phyloP scores from a whole-genome alignment of 2,329 filamentous ascomycete genomes.

The Ophiostoma ulmi region DNA sequence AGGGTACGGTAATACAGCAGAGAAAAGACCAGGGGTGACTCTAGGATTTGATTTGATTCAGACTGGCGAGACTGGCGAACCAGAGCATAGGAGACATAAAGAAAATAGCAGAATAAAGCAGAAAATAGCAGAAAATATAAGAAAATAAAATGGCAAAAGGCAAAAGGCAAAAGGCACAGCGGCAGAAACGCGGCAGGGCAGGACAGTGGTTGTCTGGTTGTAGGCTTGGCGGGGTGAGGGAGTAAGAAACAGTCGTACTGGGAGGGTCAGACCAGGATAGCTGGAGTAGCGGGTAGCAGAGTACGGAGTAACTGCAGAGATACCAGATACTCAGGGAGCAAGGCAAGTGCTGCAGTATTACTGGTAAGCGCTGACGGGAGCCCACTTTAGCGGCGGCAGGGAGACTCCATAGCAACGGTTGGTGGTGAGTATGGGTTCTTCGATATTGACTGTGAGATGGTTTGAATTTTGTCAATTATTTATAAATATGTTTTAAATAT shows the following conservation, averaged over 20 bases:
- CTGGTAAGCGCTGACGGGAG: slow-evolving; percentile 21
- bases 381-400: slow-evolving; percentile 20
- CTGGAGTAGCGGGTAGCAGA: background rate
- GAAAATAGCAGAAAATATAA: background rate
- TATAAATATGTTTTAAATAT: no score
- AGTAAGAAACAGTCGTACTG: slow-evolving; percentile 9
- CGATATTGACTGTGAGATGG: background rate
- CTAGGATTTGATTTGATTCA: slow-evolving; percentile 1
- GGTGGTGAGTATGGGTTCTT: background rate
- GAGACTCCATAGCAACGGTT: slow-evolving; percentile 23
- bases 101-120: background rate
- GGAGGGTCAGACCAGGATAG: background rate
- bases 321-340: no score
- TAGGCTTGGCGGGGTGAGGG: slow-evolving; percentile 9
- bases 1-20: background rate
- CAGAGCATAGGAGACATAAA: background rate
- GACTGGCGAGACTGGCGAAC: no score
- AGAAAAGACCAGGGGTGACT: background rate
- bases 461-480: no score
- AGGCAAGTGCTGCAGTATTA: background rate
- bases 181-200: background rate
- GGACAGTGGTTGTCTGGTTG: background rate
- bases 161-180: background rate
- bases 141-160: no score
- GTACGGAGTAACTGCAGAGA: background rate